Percentiles rank a stretch among this genome's conserved stretches.
These are phyloP conservation scores for Botrytis cinerea DNA, from an alignment of 2,329 filamentous ascomycete species.

Conservation along the genomic window DNA sequence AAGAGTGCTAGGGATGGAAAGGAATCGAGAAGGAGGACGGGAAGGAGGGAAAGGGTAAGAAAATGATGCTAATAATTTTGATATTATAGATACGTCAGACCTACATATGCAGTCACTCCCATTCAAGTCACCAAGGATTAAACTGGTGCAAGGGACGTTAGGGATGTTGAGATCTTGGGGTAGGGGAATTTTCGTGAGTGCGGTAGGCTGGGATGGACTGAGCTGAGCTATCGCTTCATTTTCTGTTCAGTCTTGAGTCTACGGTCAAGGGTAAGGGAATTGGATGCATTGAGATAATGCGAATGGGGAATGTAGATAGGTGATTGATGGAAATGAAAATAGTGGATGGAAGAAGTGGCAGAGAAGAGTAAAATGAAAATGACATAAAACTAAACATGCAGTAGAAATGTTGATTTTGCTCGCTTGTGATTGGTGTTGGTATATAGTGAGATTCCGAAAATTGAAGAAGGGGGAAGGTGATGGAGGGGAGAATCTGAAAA, in stretches of 20 bases:
- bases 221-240: background rate
- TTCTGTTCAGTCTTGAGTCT: background rate
- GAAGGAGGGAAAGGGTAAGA: slow-evolving; percentile 15
- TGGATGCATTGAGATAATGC: background rate
- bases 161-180: background rate
- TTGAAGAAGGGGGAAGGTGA: background rate
- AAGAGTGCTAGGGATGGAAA: background rate
- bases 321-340: background rate
- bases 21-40: background rate
- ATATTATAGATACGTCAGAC: slow-evolving; percentile 69
- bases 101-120: slow-evolving; percentile 77
- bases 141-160: background rate
- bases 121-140: slow-evolving; percentile 35
- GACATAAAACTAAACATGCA: background rate
- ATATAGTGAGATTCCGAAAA: background rate
- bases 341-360: background rate
- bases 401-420: no score
- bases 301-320: background rate
- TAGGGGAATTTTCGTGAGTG: background rate
- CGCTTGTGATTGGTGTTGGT: background rate
- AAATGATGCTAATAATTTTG: background rate
- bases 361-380: background rate
- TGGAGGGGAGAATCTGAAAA: background rate
- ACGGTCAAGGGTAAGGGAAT: background rate
- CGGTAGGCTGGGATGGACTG: background rate